These are phyloP conservation scores for Pythium guiyangense DNA, from an alignment of 352 stramenopile species.

Conservation along the genomic window DNA sequence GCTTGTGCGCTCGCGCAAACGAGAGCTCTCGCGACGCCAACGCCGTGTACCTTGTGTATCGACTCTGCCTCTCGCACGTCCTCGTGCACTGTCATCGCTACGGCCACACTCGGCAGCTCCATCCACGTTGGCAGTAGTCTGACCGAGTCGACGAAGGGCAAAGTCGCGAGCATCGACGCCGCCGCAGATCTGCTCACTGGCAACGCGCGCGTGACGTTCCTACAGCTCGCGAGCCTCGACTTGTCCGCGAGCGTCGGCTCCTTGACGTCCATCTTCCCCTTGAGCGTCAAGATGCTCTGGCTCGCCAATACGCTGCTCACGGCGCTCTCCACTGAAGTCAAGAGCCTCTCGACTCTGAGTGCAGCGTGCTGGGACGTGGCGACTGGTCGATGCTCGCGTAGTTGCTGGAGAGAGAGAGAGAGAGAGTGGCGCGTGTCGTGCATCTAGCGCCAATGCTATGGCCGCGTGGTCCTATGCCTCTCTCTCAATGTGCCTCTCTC, in stretches of 20 bases:
- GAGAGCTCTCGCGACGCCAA: too few species aligned
- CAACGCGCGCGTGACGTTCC: background rate
- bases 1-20: too few species aligned
- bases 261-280: background rate
- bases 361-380: too few species aligned
- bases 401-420: too few species aligned
- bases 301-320: background rate
- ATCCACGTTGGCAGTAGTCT: constrained; percentile 4
- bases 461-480: too few species aligned
- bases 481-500: too few species aligned
- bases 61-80: too few species aligned
- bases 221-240: constrained; percentile 5
- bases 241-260: background rate
- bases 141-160: background rate
- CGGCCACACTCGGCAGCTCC: background rate
- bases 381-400: too few species aligned
- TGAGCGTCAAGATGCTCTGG: background rate
- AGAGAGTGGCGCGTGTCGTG: too few species aligned
- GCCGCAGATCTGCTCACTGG: constrained; percentile 1
- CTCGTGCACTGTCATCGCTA: too few species aligned
- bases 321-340: background rate
- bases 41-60: too few species aligned
- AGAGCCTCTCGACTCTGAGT: background rate
- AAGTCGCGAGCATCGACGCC: constrained; percentile 1
- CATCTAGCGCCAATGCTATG: too few species aligned